Evolutionary conservation across 2,329 filamentous ascomycete species (phyloP).

Genomic region (Arthrobotrys sinensis): DNA sequence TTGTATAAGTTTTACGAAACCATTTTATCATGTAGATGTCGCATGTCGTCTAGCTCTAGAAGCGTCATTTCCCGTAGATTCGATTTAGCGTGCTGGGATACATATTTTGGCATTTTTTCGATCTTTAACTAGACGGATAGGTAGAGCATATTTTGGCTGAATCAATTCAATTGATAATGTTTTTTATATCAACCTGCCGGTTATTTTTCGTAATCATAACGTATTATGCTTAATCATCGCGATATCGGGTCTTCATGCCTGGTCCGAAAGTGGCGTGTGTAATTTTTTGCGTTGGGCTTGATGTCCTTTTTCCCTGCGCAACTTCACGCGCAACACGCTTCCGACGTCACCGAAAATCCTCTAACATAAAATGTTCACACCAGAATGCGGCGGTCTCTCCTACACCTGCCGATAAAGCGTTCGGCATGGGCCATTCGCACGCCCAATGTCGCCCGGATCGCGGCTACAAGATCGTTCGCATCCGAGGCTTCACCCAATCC

Average conservation of each 20-base stretch:
- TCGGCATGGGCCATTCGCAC: conserved; percentile 43
- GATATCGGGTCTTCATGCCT: conserved; percentile 3
- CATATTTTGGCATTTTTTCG: conserved; percentile 33
- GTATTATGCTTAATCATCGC: conserved; percentile 6
- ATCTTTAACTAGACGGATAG: conserved; percentile 35
- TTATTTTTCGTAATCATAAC: conserved; percentile 15
- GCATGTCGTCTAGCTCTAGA: conserved; percentile 13
- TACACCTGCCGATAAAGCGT: conserved; percentile 57
- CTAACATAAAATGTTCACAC: conserved; percentile 36
- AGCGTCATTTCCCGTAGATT: conserved; percentile 32
- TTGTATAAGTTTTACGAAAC: conserved; percentile 21
- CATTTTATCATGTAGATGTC: conserved; percentile 32
- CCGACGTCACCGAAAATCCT: conserved; percentile 6
- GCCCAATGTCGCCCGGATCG: conserved; percentile 27
- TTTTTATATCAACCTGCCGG: conserved; percentile 2
- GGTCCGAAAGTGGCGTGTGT: conserved; percentile 32
- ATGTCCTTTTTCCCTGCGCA: conserved; percentile 27
- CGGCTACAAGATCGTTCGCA: conserved; percentile 37
- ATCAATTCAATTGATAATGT: conserved; percentile 48
- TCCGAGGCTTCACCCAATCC: conserved; percentile 53
- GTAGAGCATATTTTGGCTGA: conserved; percentile 14
- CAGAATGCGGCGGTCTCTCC: conserved; percentile 54
- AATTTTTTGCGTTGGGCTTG: conserved; percentile 56
- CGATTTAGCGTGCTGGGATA: conserved; percentile 55
- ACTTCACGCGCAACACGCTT: conserved; percentile 33